Evolutionary conservation across 352 stramenopile genomes (phyloP).

Genomic region (Phytophthora capsici): DNA sequence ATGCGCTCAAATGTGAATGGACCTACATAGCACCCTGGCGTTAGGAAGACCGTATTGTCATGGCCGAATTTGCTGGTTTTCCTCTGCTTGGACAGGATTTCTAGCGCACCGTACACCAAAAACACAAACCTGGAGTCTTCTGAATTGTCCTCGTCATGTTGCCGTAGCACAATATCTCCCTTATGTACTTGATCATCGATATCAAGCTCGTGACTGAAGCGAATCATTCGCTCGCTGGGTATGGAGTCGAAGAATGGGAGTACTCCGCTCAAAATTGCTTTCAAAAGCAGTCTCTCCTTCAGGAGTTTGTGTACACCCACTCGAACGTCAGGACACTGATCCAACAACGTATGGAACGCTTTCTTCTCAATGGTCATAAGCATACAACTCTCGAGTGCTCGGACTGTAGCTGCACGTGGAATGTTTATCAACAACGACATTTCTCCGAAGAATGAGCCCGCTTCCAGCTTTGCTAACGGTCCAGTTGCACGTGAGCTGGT

Average conservation of each 20-base stretch:
- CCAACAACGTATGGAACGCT: constrained; percentile 67
- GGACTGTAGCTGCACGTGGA: constrained; percentile 73
- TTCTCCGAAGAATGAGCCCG: constrained; percentile 82
- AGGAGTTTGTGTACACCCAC: constrained; percentile 60
- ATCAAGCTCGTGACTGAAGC: constrained; percentile 63
- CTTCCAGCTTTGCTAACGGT: constrained; percentile 64
- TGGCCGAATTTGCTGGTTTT: constrained; percentile 22
- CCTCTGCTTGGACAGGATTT: constrained; percentile 58
- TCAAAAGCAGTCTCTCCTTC: constrained; percentile 73
- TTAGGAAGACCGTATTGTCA: constrained; percentile 66
- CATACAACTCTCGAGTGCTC: constrained; percentile 72
- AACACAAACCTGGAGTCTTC: constrained; percentile 57
- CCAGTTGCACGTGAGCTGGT: constrained; percentile 55
- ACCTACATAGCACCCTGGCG: constrained; percentile 72
- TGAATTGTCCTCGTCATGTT: constrained; percentile 45
- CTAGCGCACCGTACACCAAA: constrained; percentile 72
- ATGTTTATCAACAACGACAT: constrained; percentile 87
- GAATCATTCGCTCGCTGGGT: constrained; percentile 54
- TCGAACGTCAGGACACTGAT: constrained; percentile 62
- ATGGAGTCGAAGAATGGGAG: constrained; percentile 73
- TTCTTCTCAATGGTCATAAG: constrained; percentile 84
- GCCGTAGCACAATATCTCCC: constrained; percentile 54
- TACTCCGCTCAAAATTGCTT: constrained; percentile 77
- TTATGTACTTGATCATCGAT: constrained; percentile 74
- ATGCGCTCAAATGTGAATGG: constrained; percentile 78